Conservation (phyloP, 139 green algal species). For the Chara braunii region DNA sequence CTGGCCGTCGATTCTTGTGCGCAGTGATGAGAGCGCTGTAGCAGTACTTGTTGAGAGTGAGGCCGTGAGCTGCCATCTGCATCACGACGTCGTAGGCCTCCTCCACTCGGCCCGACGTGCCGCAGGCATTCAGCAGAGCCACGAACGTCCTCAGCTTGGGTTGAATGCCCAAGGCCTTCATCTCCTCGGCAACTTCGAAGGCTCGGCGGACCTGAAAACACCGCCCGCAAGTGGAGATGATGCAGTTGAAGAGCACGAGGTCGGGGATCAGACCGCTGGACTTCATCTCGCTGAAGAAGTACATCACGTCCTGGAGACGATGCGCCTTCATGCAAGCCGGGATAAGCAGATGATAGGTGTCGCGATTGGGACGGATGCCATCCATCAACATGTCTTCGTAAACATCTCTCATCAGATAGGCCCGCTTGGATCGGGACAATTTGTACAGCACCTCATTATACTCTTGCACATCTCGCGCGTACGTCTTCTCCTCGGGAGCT, state of each 20-base stretch:
- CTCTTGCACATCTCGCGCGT: no score
- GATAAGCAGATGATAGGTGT: constrained; percentile 33
- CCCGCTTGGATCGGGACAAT: no score
- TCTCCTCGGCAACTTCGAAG: constrained; percentile 29
- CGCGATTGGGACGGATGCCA: constrained; percentile 17
- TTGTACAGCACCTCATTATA: no score
- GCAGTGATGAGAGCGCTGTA: constrained; percentile 25
- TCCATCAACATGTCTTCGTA: constrained; percentile 35
- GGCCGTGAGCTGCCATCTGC: constrained; percentile 2
- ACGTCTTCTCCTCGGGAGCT: no score
- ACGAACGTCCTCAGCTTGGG: constrained; percentile 20
- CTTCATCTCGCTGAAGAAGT: constrained; percentile 41
- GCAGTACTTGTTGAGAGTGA: constrained; percentile 24
- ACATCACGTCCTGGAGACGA: constrained; percentile 32
- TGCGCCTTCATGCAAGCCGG: constrained; percentile 27
- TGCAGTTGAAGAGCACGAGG: constrained; percentile 25
- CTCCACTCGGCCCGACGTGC: not conserved
- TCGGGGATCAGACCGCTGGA: constrained; percentile 18
- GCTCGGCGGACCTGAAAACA: constrained; percentile 19
- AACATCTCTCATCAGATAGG: constrained; percentile 26
- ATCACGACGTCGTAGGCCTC: constrained; percentile 21
- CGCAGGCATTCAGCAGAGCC: constrained; percentile 16
- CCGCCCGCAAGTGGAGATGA: constrained; percentile 8
- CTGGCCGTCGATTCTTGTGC: constrained; percentile 15
- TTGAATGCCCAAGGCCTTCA: constrained; percentile 17